phyloP scores from a whole-genome alignment of 1,139 yeast genomes.

The Yamadazyma aaseri region DNA sequence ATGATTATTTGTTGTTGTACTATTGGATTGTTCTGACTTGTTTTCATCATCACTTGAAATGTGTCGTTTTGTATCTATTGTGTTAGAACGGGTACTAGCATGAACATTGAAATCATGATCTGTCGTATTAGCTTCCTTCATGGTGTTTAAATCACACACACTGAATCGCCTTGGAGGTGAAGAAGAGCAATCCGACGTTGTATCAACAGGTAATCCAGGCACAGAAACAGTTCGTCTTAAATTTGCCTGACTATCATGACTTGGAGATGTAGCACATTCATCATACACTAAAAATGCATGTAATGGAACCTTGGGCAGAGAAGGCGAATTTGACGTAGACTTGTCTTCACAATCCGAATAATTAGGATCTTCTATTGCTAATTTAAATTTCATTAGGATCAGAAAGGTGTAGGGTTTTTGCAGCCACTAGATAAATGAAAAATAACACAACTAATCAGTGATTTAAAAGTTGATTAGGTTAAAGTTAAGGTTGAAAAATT shows the following conservation, averaged over 20 bases:
- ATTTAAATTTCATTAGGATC: slow-evolving; percentile 6
- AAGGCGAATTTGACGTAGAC: slow-evolving; percentile 3
- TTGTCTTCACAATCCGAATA: not conserved
- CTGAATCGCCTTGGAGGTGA: slow-evolving; percentile 11
- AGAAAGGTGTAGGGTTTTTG: too few species aligned
- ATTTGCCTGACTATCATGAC: not conserved
- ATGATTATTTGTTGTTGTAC: too few species aligned
- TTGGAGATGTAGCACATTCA: slow-evolving; percentile 2
- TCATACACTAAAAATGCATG: slow-evolving; percentile 26
- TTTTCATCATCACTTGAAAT: too few species aligned
- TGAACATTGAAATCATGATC: too few species aligned
- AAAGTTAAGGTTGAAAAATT: too few species aligned
- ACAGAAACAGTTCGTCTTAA: slow-evolving; percentile 10
- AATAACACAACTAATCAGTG: too few species aligned
- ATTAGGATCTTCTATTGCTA: slow-evolving; percentile 6
- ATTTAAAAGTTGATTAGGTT: too few species aligned
- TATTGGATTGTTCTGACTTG: too few species aligned
- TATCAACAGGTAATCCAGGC: slow-evolving; percentile 6
- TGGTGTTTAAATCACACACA: slow-evolving; percentile 16
- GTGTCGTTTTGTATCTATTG: too few species aligned
- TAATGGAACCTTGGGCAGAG: slow-evolving; percentile 20
- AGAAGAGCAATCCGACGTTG: not conserved
- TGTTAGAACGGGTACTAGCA: too few species aligned
- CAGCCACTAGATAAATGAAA: too few species aligned
- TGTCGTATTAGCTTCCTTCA: too few species aligned